These are phyloP conservation scores for Solanum aculeatissimum DNA, from an alignment of 305 asterid species.

Conservation along the genomic window DNA sequence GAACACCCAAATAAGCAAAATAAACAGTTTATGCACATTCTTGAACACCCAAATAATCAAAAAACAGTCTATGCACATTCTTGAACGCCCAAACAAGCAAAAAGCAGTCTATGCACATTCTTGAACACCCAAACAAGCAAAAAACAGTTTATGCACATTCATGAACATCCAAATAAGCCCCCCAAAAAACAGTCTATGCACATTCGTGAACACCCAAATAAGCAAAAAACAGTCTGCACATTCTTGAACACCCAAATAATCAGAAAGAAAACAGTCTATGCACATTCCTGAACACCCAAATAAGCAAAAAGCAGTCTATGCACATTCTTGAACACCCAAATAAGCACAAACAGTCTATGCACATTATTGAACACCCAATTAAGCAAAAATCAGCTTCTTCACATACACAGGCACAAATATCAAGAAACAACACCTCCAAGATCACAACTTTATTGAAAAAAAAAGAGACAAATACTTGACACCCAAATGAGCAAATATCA, in stretches of 20 bases:
- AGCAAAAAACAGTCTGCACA: neutral
- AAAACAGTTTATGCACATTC: neutral
- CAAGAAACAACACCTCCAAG: neutral
- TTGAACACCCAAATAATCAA: neutral
- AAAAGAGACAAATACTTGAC: neutral
- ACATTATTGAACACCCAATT: neutral
- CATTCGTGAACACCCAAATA: neutral
- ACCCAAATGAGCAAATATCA: neutral
- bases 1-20: neutral
- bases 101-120: neutral
- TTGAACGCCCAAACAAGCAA: neutral
- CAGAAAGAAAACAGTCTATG: neutral
- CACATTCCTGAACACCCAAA: neutral
- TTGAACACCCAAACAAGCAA: neutral
- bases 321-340: neutral
- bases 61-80: neutral
- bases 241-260: neutral
- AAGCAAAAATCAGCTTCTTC: neutral
- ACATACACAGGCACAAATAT: neutral
- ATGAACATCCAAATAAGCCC: neutral
- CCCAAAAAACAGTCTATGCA: neutral
- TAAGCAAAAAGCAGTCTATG: neutral
- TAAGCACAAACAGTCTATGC: neutral
- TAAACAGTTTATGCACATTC: neutral
- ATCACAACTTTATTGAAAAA: neutral